phyloP scores from a whole-genome alignment of 2,329 filamentous ascomycete species.

The Parastagonospora avenae region DNA sequence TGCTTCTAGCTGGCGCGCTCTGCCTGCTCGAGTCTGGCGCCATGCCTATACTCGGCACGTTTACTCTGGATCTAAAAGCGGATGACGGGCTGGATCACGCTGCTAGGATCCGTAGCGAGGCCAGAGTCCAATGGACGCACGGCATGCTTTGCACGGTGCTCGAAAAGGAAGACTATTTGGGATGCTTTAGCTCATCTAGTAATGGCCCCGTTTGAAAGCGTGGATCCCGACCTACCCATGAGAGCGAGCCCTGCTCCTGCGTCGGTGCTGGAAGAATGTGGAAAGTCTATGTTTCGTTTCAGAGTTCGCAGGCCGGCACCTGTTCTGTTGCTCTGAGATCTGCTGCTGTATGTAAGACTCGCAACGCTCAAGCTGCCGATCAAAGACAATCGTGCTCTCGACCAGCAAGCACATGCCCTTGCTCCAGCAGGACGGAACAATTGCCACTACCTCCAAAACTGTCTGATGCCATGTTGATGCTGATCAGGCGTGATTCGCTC shows the following conservation, averaged over 20 bases:
- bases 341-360: not conserved
- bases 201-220: conserved; percentile 22
- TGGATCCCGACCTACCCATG: conserved; percentile 27
- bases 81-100: conserved; percentile 32
- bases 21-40: conserved; percentile 30
- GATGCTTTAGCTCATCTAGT: conserved; percentile 27
- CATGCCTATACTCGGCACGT: conserved; percentile 30
- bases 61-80: conserved; percentile 41
- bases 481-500: conserved; percentile 29
- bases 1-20: conserved; percentile 21
- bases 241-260: conserved; percentile 19
- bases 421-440: too few species aligned
- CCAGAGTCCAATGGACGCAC: conserved; percentile 24
- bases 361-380: too few species aligned
- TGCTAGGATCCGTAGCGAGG: conserved; percentile 26
- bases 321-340: not conserved
- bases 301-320: not conserved
- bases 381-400: too few species aligned
- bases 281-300: conserved; percentile 3
- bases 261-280: conserved; percentile 8
- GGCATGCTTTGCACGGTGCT: conserved; percentile 17
- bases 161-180: conserved; percentile 28
- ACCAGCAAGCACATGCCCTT: too few species aligned
- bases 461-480: conserved; percentile 7
- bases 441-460: not conserved